Evolutionary conservation across 1,139 yeast species (phyloP).

Genomic region (Saccharomyces pastorianus): DNA sequence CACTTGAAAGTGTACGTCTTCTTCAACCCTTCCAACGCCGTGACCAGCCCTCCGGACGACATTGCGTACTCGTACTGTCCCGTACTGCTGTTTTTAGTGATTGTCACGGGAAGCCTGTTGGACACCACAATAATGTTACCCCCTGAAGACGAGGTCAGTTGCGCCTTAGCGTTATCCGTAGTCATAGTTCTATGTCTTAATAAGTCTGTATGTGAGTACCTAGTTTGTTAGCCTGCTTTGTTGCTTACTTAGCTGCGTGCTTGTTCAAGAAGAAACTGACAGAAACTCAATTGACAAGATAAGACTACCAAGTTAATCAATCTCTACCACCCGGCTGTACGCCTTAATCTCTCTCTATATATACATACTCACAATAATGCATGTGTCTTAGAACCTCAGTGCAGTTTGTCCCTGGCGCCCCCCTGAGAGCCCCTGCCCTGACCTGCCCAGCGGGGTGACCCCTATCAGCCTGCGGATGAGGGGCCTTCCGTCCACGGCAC

Average conservation of each 20-base stretch:
- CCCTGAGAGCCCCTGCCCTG: slow-evolving; percentile 1
- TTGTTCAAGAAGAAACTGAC: not conserved
- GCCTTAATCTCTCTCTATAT: not conserved
- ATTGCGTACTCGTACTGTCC: slow-evolving; percentile 67
- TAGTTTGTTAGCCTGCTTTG: not conserved
- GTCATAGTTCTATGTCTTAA: not conserved
- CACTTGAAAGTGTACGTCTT: slow-evolving; percentile 83
- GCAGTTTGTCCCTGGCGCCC: not conserved
- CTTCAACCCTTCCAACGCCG: slow-evolving; percentile 88
- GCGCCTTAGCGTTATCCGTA: not conserved
- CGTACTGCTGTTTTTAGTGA: slow-evolving; percentile 47
- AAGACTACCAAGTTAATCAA: not conserved
- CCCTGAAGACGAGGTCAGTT: not conserved
- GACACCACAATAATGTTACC: slow-evolving; percentile 88
- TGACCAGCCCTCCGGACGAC: slow-evolving; percentile 97
- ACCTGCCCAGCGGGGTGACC: not conserved
- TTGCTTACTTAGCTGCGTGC: not conserved
- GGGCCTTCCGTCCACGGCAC: not conserved
- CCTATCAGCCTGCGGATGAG: not conserved
- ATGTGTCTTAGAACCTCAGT: not conserved
- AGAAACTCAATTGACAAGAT: not conserved
- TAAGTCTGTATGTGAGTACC: not conserved
- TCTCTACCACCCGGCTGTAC: not conserved
- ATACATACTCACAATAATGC: not conserved
- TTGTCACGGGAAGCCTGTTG: slow-evolving; percentile 90